These are phyloP conservation scores for Pyronema omphalodes DNA, from an alignment of 495 filamentous ascomycete species.

Conservation along the genomic window DNA sequence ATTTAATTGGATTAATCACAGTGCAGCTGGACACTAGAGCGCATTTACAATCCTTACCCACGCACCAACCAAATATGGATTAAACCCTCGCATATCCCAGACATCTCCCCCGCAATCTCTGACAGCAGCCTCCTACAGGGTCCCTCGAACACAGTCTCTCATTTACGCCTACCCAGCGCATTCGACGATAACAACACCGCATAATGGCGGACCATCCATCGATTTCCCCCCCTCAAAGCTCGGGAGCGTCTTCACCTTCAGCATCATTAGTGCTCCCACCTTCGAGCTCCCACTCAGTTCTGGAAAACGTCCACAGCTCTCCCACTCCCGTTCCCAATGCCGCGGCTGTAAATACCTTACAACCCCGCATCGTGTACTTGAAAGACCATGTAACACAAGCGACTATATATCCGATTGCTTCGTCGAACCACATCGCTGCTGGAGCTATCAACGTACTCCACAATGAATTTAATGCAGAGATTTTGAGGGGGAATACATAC, in stretches of 20 bases:
- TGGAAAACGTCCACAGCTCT: constrained; percentile 12
- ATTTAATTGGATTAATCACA: too few relatives aligned
- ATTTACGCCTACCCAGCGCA: constrained; percentile 3
- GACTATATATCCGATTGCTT: constrained; percentile 73
- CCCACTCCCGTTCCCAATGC: constrained; percentile 15
- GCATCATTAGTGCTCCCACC: constrained; percentile 15
- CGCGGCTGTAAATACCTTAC: constrained; percentile 26
- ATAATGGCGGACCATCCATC: too few relatives aligned
- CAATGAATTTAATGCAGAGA: constrained; percentile 80
- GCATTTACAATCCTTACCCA: too few relatives aligned
- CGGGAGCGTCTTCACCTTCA: neutral
- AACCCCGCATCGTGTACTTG: constrained; percentile 69
- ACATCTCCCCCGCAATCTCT: too few relatives aligned
- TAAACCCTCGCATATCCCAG: too few relatives aligned
- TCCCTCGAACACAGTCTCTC: neutral
- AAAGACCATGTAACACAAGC: constrained; percentile 79
- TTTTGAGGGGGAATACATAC: constrained; percentile 91
- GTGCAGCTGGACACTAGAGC: too few relatives aligned
- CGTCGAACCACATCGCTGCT: constrained; percentile 51
- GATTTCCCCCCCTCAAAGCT: too few relatives aligned
- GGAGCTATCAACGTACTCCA: constrained; percentile 63
- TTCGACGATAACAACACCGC: too few relatives aligned
- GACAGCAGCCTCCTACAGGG: too few relatives aligned
- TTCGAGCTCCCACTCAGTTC: constrained; percentile 17
- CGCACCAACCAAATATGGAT: too few relatives aligned